Evolutionary conservation across 2,329 filamentous ascomycete genomes (phyloP), one percentile per base, ranked within the genome.

Genomic region (Dactylella cylindrospora): DNA sequence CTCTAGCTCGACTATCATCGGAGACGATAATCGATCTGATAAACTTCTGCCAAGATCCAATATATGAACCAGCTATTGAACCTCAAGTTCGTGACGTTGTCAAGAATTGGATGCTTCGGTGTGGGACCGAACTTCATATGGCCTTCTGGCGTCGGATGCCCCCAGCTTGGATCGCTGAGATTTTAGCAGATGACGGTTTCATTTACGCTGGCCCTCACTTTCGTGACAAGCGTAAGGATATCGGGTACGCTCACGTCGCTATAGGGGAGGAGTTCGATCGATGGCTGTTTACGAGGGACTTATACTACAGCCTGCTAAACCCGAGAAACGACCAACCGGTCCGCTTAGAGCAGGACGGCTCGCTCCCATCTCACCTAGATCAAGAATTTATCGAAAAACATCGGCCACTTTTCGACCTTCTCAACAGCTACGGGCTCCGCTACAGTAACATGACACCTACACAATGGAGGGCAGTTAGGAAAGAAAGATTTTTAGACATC

Each of bases 401-500:
- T n/a, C 9, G 17, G 5, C 40, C 41, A 7, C 49, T 62, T 1
- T 45, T 50, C 19, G 57, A 62, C 3, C 31, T 54, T 12, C 13
- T 62, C 15, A 62, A 62, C 25, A 54, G 57, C 17, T 25, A 44
- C 8, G 19, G 20, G 12, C 20, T 45, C 6, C 23, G 44, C 7
- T 62, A 62, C 25, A 38, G 49, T 20, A 62, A 62, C 38, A 62
- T 62, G 57, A 35, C 35, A 8, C 57, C 49, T 5, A 41, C 45
- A 1, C 50, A 62, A 28, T 62, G 57, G 57, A 54, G 45, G n/a
- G 36, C 32, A 22, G 35, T 62, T 15, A 49, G 57, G 15, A 45
- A 50, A 8, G 49, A 62, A 9, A 38, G 6, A 9, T 35, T 62
- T 10, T 32, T 62, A 0, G 26, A 13, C 17, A 20, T 53, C 12